Evolutionary conservation across 805 yeast genomes (phyloP).

Genomic region (Wilhelminamyces savonicus): DNA sequence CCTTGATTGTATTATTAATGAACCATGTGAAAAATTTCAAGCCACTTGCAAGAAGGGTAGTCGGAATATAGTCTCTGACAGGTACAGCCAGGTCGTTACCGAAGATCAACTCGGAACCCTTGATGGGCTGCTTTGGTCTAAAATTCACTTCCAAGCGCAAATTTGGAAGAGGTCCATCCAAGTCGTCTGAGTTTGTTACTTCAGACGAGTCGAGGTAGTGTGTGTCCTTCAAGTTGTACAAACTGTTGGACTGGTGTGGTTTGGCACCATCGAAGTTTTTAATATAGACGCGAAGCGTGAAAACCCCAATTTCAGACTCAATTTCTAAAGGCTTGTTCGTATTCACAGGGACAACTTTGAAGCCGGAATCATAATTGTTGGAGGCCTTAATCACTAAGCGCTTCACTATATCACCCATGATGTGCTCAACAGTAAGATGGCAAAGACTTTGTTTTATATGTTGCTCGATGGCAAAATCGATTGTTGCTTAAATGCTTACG

Average conservation of each 20-base stretch:
- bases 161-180: conserved; percentile 15
- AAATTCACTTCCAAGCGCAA: conserved; percentile 30
- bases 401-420: no score
- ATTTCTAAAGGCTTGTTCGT: conserved; percentile 29
- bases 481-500: no score
- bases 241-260: conserved; percentile 27
- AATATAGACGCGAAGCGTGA: conserved; percentile 36
- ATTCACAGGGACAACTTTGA: conserved; percentile 38
- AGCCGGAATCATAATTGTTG: conserved; percentile 16
- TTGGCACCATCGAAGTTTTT: conserved; percentile 41
- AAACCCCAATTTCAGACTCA: conserved; percentile 31
- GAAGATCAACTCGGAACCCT: conserved; percentile 51
- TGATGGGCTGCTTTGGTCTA: conserved; percentile 36
- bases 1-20: conserved; percentile 60
- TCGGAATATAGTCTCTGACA: conserved; percentile 51
- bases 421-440: no score
- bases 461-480: no score
- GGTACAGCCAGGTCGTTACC: conserved; percentile 67
- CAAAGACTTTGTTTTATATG: no score
- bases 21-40: conserved; percentile 49
- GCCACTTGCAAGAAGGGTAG: conserved; percentile 41
- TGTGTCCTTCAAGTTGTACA: conserved; percentile 23
- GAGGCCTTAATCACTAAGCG: conserved; percentile 28
- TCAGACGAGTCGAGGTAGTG: conserved; percentile 13
- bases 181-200: conserved; percentile 1